Evolutionary conservation across 164 flowering plant species (phyloP), one percentile per base, ranked within the genome.

Genomic region (Litsea cubeba): DNA sequence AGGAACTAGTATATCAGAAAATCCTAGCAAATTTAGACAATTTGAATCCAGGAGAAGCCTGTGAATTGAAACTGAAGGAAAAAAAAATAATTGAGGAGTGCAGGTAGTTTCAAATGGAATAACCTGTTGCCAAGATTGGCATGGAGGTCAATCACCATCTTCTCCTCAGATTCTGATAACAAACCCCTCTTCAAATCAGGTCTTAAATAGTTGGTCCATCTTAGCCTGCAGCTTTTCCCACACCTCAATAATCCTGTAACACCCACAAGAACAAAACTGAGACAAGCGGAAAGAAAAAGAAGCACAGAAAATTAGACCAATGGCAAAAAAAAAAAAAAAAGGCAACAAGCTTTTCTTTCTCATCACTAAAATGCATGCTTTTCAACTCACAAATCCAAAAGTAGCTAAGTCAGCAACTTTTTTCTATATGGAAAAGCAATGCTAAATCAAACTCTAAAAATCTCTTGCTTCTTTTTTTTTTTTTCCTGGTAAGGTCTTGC

Each of bases 101-200:
- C 20, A 66, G 32, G 32, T 35, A 51, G 18, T 3, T 12, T 2
- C 20, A 51, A 51, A 12, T 12, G 58, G 14, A 51, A 51, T 12
- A 51, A 85, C 93, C 93, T 89, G 84, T 89, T 89, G 80, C 93
- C 93, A 75, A 89, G 91, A 25, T 80, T 82, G 58, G 88, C 83
- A 78, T 89, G 92, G 66, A 89, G 90, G 64, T 89, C 92, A 79
- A 89, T 89, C 63, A 89, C 93, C 88, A 85, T 80, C 70, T 86
- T 71, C 78, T 89, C 93, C 74, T 89, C 93, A 60, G 70, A 77
- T 54, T 89, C 90, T 26, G 93, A 89, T 28, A 89, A 71, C 73
- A 89, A 80, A 0, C 93, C 93, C 75, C 93, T 86, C 84, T 89
- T 89, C 77, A 89, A 80, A 67, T 89, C 93, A 76, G 93, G 93